A percentile compares a stretch with the other conserved stretches of the same genome.
Evolutionary conservation across 352 stramenopile genomes (phyloP).

Genomic region (Phytopythium mirpurense): DNA sequence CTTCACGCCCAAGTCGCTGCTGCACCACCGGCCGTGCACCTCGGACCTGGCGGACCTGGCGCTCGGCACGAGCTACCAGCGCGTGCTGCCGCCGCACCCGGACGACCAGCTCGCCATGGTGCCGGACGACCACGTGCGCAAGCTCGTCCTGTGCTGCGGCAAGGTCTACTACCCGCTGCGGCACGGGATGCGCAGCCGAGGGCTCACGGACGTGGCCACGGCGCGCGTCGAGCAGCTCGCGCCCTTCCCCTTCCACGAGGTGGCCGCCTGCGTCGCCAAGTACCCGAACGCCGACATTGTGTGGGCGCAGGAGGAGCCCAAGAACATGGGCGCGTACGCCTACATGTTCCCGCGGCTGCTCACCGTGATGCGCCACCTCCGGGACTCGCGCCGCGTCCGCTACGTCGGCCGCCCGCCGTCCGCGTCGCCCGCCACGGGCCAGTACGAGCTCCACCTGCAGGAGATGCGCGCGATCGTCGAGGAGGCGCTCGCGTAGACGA

Average conservation of each 20-base stretch:
- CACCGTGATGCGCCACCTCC: slow-evolving; percentile 89
- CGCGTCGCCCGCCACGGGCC: slow-evolving; percentile 95
- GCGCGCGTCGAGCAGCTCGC: slow-evolving; percentile 84
- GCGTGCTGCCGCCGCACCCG: slow-evolving; percentile 67
- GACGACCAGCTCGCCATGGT: slow-evolving; percentile 66
- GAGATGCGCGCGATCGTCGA: slow-evolving; percentile 94
- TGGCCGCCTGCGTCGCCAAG: slow-evolving; percentile 83
- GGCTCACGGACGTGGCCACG: slow-evolving; percentile 58
- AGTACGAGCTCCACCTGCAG: slow-evolving; percentile 91
- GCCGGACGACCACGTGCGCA: slow-evolving; percentile 61
- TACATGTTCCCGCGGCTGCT: slow-evolving; percentile 92
- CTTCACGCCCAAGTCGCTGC: slow-evolving; percentile 78
- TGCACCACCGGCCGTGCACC: slow-evolving; percentile 78
- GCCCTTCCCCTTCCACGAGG: slow-evolving; percentile 97
- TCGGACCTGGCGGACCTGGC: slow-evolving; percentile 69
- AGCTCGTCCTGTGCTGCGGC: slow-evolving; percentile 74
- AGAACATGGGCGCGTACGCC: slow-evolving; percentile 98
- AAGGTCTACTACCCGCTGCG: slow-evolving; percentile 84
- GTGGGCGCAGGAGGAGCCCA: slow-evolving; percentile 97
- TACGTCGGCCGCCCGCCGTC: slow-evolving; percentile 95
- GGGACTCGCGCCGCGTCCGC: slow-evolving; percentile 41
- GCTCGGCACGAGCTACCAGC: slow-evolving; percentile 49
- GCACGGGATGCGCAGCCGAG: slow-evolving; percentile 51
- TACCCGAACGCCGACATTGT: slow-evolving; percentile 96
- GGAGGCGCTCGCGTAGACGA: slow-evolving; percentile 49